Percentiles rank a stretch among this genome's conserved stretches.
Evolutionary conservation across 352 stramenopile genomes (phyloP).

Genomic region (Thalassiosira tumida): DNA sequence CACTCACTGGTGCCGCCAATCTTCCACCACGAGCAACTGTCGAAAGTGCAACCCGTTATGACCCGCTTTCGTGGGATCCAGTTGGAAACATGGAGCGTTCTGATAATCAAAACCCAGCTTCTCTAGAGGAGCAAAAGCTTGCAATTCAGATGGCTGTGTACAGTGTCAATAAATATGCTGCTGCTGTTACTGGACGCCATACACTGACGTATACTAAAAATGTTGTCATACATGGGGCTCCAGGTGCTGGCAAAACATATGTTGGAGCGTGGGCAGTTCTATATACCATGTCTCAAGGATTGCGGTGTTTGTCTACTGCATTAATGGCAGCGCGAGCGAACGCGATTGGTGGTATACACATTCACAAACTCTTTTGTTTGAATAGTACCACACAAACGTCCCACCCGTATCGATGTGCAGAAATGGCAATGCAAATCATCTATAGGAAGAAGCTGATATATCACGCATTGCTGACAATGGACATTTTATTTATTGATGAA

Average conservation of each 20-base stretch:
- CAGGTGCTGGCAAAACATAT: conserved; percentile 41
- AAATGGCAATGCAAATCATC: conserved; percentile 7
- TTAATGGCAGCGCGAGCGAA: conserved; percentile 19
- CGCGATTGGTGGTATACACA: conserved; percentile 38
- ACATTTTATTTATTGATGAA: conserved; percentile 58
- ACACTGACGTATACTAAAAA: conserved; percentile 61
- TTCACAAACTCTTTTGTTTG: conserved; percentile 55
- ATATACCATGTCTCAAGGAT: conserved; percentile 30
- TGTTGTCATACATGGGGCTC: conserved; percentile 55
- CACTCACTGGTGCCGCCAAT: conserved; percentile 1
- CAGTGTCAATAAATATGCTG: conserved; percentile 34
- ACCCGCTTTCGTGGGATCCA: conserved; percentile 14
- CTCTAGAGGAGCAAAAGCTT: conserved; percentile 25
- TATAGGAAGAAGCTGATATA: not conserved
- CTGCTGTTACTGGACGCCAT: conserved; percentile 14
- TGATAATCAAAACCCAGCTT: conserved; percentile 40
- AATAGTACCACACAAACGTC: no score
- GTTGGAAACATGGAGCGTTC: not conserved
- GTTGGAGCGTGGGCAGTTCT: conserved; percentile 12
- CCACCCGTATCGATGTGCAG: conserved; percentile 20
- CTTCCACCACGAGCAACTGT: conserved; percentile 17
- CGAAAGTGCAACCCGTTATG: not conserved
- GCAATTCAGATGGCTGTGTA: conserved; percentile 18
- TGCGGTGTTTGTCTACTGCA: conserved; percentile 39
- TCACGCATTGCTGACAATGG: conserved; percentile 25